These are phyloP conservation scores for Senna siamea DNA, from an alignment of 306 rosid genomes.

Conservation along the genomic window DNA sequence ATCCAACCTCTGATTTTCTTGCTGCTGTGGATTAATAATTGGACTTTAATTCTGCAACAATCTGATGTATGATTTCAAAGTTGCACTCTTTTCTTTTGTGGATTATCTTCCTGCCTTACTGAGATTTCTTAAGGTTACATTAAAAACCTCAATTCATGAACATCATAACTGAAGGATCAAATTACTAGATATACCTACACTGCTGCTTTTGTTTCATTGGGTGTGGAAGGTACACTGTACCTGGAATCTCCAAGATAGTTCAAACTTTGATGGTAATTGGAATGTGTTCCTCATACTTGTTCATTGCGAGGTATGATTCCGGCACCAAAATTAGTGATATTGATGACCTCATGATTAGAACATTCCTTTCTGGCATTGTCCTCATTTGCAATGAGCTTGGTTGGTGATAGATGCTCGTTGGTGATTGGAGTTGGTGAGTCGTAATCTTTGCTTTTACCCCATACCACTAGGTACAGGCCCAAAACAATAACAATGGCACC, in stretches of 20 bases:
- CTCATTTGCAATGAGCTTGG: conserved; percentile 30
- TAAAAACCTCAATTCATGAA: background rate
- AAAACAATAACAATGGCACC: conserved; percentile 71
- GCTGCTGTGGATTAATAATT: background rate
- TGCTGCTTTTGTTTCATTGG: conserved; percentile 12
- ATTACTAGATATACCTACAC: conserved; percentile 18
- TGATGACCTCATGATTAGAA: conserved; percentile 39
- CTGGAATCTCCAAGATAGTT: background rate
- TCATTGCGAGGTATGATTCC: conserved; percentile 33
- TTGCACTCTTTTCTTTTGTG: too few relatives aligned
- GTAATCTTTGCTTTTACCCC: conserved; percentile 88
- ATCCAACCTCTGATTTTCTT: background rate
- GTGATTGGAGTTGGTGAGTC: conserved; percentile 24
- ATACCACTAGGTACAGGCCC: conserved; percentile 76
- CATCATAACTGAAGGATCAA: conserved; percentile 5
- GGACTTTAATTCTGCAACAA: background rate
- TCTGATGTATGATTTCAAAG: background rate
- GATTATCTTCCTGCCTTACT: conserved; percentile 2
- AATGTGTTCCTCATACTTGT: conserved; percentile 21
- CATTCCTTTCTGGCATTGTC: conserved; percentile 37
- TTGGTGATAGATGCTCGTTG: conserved; percentile 40
- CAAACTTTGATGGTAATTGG: background rate
- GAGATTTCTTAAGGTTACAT: conserved; percentile 7
- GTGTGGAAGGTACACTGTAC: background rate
- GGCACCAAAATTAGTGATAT: conserved; percentile 34